Evolutionary conservation across 2,329 filamentous ascomycete species (phyloP), one percentile per base, ranked within the genome.

Genomic region (Calonectria pteridis): DNA sequence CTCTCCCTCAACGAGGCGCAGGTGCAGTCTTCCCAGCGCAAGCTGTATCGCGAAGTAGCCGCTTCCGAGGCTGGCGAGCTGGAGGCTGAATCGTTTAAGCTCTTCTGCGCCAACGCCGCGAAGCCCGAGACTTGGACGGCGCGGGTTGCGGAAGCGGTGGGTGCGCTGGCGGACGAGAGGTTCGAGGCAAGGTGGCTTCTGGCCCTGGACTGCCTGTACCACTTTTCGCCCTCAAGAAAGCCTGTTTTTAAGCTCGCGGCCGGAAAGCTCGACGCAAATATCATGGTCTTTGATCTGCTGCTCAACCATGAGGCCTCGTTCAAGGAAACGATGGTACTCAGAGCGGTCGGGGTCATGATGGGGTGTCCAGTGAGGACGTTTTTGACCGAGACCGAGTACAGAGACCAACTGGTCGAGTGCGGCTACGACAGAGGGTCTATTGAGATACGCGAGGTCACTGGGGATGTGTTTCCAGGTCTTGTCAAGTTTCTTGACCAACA

Each of bases 251-350:
- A 81, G 10, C 83, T 87, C 53, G 85, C 88, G 1, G 81, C 83
- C 6, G 78, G 75, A 4, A 80, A 80, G 0, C 83, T 91, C 0
- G 76, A 84, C 4, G 89, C 89, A 1, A 86, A 87, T 0, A 80
- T 89, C 66, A 89, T 91, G 87, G 89, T 87, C 0, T 91, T 91
- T 72, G 90, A 92, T 72, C 83, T 91, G 1, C 77, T 91, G 3
- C 82, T 86, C 46, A 82, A 83, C 70, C 78, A 82, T 5, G 67
- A 74, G 10, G 83, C 85, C 2, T 79, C 81, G 2, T 26, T 40
- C 1, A 31, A 66, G 35, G 77, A 86, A 31, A 81, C 70, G 0
- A 64, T 87, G 7, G 64, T 84, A 5, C 82, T 89, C 2, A 82
- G 85, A 1, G 18, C 86, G 0, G 73, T 91, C 3, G 88, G 88